A percentile compares a stretch with the other conserved stretches of the same genome.
Conservation (phyloP, 345 rosid species). For the Boechera divaricarpa region DNA sequence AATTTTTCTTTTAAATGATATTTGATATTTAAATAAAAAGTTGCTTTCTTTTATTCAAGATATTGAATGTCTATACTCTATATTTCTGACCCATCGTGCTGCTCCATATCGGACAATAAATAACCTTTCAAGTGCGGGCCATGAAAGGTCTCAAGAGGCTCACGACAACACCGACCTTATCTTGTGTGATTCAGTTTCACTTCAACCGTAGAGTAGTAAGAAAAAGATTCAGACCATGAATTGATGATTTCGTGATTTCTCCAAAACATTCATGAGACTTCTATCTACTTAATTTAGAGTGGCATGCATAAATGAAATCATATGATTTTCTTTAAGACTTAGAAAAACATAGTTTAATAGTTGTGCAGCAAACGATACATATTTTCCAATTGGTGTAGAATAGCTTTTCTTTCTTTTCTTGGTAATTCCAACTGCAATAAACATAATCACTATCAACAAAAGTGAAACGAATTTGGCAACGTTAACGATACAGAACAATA, state of each 20-base stretch:
- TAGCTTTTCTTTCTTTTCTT: no score
- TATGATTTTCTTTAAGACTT: background rate
- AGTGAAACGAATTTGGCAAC: no score
- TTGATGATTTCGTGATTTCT: background rate
- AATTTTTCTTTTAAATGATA: background rate
- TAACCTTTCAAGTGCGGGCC: slow-evolving; percentile 14
- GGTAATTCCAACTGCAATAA: background rate
- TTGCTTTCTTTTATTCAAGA: background rate
- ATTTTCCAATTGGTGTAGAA: no score
- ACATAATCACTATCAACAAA: background rate
- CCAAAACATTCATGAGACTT: background rate
- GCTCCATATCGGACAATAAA: background rate
- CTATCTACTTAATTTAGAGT: background rate
- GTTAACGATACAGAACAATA: no score
- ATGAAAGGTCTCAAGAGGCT: slow-evolving; percentile 22
- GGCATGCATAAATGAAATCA: background rate
- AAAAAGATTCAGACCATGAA: background rate
- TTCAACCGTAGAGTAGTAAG: background rate
- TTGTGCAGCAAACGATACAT: background rate
- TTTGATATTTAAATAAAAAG: background rate
- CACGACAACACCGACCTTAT: slow-evolving; percentile 28
- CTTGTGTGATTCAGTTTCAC: background rate
- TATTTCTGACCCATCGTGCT: slow-evolving; percentile 12
- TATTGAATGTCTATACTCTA: background rate
- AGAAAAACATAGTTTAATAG: background rate